Conservation (phyloP, 2,329 filamentous ascomycete species). For the Colletotrichum chrysophilum region DNA sequence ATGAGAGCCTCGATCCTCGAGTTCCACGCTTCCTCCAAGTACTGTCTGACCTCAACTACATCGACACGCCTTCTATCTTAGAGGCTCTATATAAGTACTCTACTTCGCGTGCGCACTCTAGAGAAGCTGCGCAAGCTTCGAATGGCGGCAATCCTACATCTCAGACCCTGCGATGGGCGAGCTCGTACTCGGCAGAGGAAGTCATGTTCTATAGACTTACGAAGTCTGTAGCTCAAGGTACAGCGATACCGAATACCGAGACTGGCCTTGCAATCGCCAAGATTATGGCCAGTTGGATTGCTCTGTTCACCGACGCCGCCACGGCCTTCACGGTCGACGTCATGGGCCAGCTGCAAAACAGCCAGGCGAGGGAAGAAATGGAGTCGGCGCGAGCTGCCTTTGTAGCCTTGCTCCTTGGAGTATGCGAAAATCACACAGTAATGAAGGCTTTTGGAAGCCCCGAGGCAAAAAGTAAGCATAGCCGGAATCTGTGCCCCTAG, state of each 20-base stretch:
- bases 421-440: slow-evolving; percentile 65
- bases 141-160: neutral
- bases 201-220: slow-evolving; percentile 92
- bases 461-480: slow-evolving; percentile 54
- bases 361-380: slow-evolving; percentile 60
- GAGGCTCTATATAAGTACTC: slow-evolving; percentile 62
- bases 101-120: slow-evolving; percentile 48
- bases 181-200: slow-evolving; percentile 75
- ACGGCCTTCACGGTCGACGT: slow-evolving; percentile 53
- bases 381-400: slow-evolving; percentile 67
- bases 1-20: slow-evolving; percentile 61
- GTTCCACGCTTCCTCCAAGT: slow-evolving; percentile 64
- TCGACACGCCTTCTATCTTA: slow-evolving; percentile 62
- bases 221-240: slow-evolving; percentile 74
- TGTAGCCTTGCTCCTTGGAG: slow-evolving; percentile 65
- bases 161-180: slow-evolving; percentile 51
- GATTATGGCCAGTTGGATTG: slow-evolving; percentile 63
- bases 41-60: slow-evolving; percentile 54
- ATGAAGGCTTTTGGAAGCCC: slow-evolving; percentile 58
- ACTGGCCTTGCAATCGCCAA: slow-evolving; percentile 57
- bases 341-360: slow-evolving; percentile 48
- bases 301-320: slow-evolving; percentile 57
- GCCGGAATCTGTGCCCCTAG: neutral
- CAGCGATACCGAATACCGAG: slow-evolving; percentile 48
- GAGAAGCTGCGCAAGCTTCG: slow-evolving; percentile 23